Conservation (phyloP, 2,329 filamentous ascomycete species). For the Cercospora sesami region DNA sequence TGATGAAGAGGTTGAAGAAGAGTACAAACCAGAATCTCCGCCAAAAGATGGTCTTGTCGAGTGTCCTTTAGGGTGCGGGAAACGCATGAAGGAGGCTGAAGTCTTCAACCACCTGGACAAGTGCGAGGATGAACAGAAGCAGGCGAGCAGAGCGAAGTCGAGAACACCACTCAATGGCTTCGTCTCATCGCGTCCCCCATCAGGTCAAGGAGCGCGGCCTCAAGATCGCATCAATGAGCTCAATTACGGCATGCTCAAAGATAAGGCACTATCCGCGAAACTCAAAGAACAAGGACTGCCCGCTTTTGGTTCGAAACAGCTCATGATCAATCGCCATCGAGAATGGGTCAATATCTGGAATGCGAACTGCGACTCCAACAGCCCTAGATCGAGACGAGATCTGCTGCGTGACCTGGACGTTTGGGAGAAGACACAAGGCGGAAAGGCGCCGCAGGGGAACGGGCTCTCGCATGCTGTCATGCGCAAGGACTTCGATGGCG, state of each 20-base stretch:
- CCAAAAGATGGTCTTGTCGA: constrained; percentile 72
- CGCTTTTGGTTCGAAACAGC: constrained; percentile 62
- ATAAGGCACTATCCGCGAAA: constrained; percentile 75
- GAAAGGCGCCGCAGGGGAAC: constrained; percentile 50
- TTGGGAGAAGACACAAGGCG: constrained; percentile 84
- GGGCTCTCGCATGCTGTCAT: constrained; percentile 57
- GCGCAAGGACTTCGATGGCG: constrained; percentile 84
- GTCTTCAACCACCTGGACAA: constrained; percentile 81
- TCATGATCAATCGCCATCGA: constrained; percentile 77
- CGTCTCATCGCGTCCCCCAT: constrained; percentile 16
- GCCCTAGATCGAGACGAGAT: constrained; percentile 68
- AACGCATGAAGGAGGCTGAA: constrained; percentile 73
- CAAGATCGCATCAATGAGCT: constrained; percentile 72
- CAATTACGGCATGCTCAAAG: constrained; percentile 85
- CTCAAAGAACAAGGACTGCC: constrained; percentile 77
- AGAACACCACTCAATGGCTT: constrained; percentile 26
- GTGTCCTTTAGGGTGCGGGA: constrained; percentile 77
- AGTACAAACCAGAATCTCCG: constrained; percentile 36
- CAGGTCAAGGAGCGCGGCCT: constrained; percentile 38
- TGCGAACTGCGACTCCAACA: constrained; percentile 85
- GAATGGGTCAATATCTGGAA: constrained; percentile 98
- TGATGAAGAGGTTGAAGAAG: constrained; percentile 42
- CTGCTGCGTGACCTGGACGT: constrained; percentile 75
- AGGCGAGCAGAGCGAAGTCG: constrained; percentile 27
- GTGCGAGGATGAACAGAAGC: constrained; percentile 51